A percentile compares a stretch with the other conserved stretches of the same genome.
Evolutionary conservation across 495 filamentous ascomycete genomes (phyloP).

Genomic region (Penicillium coprophilum): DNA sequence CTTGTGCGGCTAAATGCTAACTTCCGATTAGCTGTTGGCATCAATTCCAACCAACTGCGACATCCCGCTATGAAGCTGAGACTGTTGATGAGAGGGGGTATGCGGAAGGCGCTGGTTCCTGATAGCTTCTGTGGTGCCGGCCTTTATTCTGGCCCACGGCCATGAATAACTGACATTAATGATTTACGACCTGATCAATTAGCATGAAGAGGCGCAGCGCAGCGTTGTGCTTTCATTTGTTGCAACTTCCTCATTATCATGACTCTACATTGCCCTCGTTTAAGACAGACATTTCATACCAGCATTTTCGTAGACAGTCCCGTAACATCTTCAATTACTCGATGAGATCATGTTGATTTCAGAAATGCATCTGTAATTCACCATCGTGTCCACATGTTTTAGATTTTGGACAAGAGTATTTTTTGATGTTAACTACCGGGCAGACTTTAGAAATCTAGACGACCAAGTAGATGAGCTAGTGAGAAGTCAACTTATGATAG

Average conservation of each 20-base stretch:
- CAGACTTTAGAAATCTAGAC: too few relatives aligned
- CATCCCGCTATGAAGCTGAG: slow-evolving; percentile 42
- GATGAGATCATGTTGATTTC: background rate
- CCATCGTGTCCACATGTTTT: background rate
- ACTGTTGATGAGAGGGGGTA: slow-evolving; percentile 22
- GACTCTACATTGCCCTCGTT: background rate
- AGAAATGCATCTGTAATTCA: background rate
- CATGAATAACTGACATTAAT: slow-evolving; percentile 6
- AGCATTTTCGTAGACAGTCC: background rate
- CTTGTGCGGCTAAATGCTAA: slow-evolving; percentile 5
- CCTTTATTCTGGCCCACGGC: background rate
- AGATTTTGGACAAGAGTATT: too few relatives aligned
- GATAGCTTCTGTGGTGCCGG: background rate
- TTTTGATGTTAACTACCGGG: too few relatives aligned
- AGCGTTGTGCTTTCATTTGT: background rate
- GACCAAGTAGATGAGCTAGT: background rate
- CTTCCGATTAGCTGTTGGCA: slow-evolving; percentile 63
- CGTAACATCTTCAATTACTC: background rate
- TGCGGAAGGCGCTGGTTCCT: slow-evolving; percentile 2
- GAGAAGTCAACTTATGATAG: background rate
- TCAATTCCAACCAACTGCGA: slow-evolving; percentile 59
- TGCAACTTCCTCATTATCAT: background rate
- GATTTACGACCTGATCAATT: slow-evolving; percentile 17
- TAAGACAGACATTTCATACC: background rate
- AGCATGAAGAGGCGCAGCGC: background rate